These are phyloP conservation scores for Neodidymelliopsis sp. DNA, from an alignment of 2,329 filamentous ascomycete genomes.

Conservation along the genomic window DNA sequence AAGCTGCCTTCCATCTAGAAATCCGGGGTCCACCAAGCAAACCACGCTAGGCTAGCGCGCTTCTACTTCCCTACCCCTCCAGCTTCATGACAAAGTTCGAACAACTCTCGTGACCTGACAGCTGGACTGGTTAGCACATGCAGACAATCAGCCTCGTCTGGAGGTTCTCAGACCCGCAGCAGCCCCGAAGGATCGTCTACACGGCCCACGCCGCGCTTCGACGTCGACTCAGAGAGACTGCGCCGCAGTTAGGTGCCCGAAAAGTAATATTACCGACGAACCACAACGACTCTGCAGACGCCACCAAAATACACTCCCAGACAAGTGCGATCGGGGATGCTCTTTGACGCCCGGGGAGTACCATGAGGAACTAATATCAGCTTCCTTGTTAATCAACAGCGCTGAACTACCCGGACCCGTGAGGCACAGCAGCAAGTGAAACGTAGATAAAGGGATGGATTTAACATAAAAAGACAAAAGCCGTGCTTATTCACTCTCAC, in stretches of 20 bases:
- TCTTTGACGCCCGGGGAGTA: slow-evolving; percentile 14
- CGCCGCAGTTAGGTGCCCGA: slow-evolving; percentile 8
- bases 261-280: slow-evolving; percentile 7
- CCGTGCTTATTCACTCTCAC: no score
- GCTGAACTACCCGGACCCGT: neutral
- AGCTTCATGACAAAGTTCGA: neutral
- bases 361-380: neutral
- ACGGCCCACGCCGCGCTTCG: neutral
- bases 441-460: slow-evolving; percentile 11
- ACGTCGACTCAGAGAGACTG: slow-evolving; percentile 2
- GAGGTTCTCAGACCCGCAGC: neutral
- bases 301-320: slow-evolving; percentile 7
- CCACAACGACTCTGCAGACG: slow-evolving; percentile 12
- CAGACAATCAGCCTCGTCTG: neutral
- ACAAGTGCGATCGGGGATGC: slow-evolving; percentile 12
- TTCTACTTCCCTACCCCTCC: neutral
- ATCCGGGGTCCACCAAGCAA: slow-evolving; percentile 5
- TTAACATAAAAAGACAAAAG: neutral
- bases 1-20: neutral
- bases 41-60: neutral
- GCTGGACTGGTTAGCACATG: no score
- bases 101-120: neutral
- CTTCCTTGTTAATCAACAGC: neutral
- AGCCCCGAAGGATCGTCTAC: neutral
- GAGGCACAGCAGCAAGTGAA: slow-evolving; percentile 18